These are phyloP conservation scores for Trichoderma asperellum DNA, from an alignment of 2,329 filamentous ascomycete species.

Conservation along the genomic window DNA sequence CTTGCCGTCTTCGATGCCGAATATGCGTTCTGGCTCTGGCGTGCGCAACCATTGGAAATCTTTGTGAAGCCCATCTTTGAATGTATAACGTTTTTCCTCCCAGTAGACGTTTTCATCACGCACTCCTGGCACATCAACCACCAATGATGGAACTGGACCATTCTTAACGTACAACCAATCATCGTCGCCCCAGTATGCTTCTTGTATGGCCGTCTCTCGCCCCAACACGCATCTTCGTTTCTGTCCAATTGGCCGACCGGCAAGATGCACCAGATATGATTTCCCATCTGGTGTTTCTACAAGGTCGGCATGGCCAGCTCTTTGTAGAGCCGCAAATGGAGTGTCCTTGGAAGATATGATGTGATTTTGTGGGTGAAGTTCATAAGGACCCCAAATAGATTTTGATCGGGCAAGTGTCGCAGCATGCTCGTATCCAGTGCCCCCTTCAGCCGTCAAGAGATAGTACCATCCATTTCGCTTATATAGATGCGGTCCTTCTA, in stretches of 20 bases:
- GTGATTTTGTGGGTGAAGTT: conserved; percentile 60
- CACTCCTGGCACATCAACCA: conserved; percentile 54
- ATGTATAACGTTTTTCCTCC: conserved; percentile 53
- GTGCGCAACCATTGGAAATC: conserved; percentile 64
- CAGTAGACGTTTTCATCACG: conserved; percentile 56
- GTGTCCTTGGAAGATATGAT: conserved; percentile 59
- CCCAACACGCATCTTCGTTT: conserved; percentile 57
- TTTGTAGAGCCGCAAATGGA: conserved; percentile 53
- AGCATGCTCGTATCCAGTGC: conserved; percentile 64
- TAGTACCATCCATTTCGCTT: conserved; percentile 64
- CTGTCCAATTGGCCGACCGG: conserved; percentile 56
- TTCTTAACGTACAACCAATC: conserved; percentile 67
- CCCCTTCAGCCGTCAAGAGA: conserved; percentile 62
- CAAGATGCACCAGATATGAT: conserved; percentile 59
- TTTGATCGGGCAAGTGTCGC: conserved; percentile 60
- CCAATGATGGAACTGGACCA: conserved; percentile 58
- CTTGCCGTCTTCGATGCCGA: conserved; percentile 45
- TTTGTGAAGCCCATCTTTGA: conserved; percentile 49
- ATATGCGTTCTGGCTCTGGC: conserved; percentile 58
- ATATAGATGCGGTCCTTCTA: conserved; percentile 63
- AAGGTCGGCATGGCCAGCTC: conserved; percentile 58
- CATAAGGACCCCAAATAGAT: conserved; percentile 64
- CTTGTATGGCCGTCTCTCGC: conserved; percentile 61
- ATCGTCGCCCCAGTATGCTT: conserved; percentile 61
- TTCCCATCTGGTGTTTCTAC: conserved; percentile 58